Evolutionary conservation across 257 asterid genomes (phyloP).

Genomic region (Osmanthus fragrans): DNA sequence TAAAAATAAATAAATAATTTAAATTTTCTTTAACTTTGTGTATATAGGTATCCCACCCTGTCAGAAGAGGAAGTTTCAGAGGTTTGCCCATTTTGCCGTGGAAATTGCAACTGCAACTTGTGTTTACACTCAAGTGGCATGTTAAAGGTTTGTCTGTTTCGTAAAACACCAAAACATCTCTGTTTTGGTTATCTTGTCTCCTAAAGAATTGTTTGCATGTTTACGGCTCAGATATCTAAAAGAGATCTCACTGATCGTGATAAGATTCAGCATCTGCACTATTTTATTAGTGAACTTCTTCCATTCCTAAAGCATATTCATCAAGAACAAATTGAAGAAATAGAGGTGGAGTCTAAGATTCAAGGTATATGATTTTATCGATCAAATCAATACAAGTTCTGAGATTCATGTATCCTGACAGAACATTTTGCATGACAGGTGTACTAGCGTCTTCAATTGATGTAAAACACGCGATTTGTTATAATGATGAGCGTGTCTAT

Average conservation of each 20-base stretch:
- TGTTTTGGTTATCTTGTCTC: conserved; percentile 1
- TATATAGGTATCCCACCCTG: conserved; percentile 65
- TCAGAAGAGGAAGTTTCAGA: conserved; percentile 62
- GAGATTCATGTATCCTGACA: conserved; percentile 2
- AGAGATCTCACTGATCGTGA: conserved; percentile 49
- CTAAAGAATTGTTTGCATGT: conserved; percentile 26
- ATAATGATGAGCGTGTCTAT: conserved; percentile 75
- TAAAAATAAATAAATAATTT: neutral
- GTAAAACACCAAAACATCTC: conserved; percentile 14
- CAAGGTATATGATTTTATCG: conserved; percentile 43
- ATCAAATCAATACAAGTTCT: neutral
- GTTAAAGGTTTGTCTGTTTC: conserved; percentile 50
- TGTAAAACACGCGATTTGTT: conserved; percentile 51
- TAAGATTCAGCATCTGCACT: conserved; percentile 65
- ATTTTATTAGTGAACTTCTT: conserved; percentile 52
- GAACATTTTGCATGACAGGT: conserved; percentile 43
- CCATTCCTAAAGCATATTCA: conserved; percentile 64
- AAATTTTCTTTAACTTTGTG: conserved; percentile 5
- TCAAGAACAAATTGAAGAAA: conserved; percentile 69
- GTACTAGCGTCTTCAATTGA: conserved; percentile 47
- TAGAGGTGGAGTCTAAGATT: conserved; percentile 54
- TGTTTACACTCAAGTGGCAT: conserved; percentile 67
- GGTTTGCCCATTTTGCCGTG: conserved; percentile 74
- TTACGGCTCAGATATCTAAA: conserved; percentile 52
- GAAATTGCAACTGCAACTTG: conserved; percentile 78